Evolutionary conservation across 306 rosid species (phyloP).

Genomic region (Arachis hypogaea): DNA sequence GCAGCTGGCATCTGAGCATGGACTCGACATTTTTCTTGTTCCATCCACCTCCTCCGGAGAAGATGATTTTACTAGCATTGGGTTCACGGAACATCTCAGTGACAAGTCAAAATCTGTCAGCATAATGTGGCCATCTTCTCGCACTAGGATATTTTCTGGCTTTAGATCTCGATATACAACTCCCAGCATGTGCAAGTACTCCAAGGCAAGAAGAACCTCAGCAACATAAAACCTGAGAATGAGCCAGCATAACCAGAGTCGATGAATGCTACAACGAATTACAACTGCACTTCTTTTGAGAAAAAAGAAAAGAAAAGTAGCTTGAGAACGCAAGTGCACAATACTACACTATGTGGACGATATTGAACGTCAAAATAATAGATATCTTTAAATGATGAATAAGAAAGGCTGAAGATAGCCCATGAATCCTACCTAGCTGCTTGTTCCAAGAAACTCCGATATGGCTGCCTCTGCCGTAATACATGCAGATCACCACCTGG

Average conservation of each 20-base stretch:
- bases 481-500: constrained; percentile 97
- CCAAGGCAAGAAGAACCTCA: constrained; percentile 92
- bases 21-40: constrained; percentile 60
- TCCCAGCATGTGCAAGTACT: constrained; percentile 96
- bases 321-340: not conserved
- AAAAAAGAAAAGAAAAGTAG: constrained; percentile 5
- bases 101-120: constrained; percentile 95
- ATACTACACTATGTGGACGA: constrained; percentile 14
- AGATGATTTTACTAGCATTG: constrained; percentile 72
- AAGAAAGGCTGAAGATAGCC: constrained; percentile 16
- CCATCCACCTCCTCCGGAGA: constrained; percentile 60
- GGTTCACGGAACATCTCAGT: constrained; percentile 81
- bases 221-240: constrained; percentile 86
- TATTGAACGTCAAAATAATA: constrained; percentile 3
- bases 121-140: constrained; percentile 99
- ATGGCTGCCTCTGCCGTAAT: constrained; percentile 86
- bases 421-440: constrained; percentile 72
- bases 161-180: constrained; percentile 95
- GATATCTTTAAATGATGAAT: constrained; percentile 14
- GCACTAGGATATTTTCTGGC: constrained; percentile 91
- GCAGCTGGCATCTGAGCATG: constrained; percentile 84
- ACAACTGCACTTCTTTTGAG: not conserved
- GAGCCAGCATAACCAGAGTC: constrained; percentile 27
- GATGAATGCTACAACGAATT: constrained; percentile 16
- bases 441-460: constrained; percentile 80